Evolutionary conservation across 306 rosid species (phyloP).

Genomic region (Fagus sylvatica): DNA sequence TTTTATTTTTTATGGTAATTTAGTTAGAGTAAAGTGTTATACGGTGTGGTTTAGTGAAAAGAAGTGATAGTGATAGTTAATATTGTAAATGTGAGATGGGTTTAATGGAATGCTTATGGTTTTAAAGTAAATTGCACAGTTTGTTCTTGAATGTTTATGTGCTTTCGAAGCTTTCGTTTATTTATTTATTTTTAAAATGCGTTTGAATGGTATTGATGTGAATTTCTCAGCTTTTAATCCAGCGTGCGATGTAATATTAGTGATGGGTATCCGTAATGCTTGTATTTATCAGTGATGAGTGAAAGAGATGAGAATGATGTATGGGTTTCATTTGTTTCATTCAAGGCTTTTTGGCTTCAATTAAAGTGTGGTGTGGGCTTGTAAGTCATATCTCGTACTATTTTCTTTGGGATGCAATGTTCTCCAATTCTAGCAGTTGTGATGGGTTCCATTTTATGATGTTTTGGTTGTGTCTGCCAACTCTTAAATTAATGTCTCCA

Average conservation of each 20-base stretch:
- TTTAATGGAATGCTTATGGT: conserved; percentile 34
- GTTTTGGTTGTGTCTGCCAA: not conserved
- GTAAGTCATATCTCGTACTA: not conserved
- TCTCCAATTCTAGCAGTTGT: conserved; percentile 1
- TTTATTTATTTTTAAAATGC: not conserved
- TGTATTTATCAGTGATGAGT: conserved; percentile 12
- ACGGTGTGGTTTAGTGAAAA: conserved; percentile 9
- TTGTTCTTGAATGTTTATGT: conserved; percentile 11
- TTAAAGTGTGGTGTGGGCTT: not conserved
- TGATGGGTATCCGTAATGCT: not conserved
- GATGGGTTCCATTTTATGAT: too few relatives aligned
- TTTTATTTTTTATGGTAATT: not conserved
- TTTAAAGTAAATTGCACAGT: conserved; percentile 5
- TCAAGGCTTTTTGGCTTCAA: not conserved
- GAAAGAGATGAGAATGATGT: conserved; percentile 21
- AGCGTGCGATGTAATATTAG: too few relatives aligned
- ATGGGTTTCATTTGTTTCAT: not conserved
- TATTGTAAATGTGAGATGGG: conserved; percentile 30
- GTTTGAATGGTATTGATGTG: not conserved
- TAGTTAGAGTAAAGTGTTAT: not conserved
- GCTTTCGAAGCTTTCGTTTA: not conserved
- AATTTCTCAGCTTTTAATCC: too few relatives aligned
- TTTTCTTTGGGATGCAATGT: not conserved
- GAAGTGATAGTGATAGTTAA: not conserved
- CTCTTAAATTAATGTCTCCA: not conserved